These are phyloP conservation scores for Coemansia sp. DNA, from an alignment of 192 early-diverging fungal genomes.

Conservation along the genomic window DNA sequence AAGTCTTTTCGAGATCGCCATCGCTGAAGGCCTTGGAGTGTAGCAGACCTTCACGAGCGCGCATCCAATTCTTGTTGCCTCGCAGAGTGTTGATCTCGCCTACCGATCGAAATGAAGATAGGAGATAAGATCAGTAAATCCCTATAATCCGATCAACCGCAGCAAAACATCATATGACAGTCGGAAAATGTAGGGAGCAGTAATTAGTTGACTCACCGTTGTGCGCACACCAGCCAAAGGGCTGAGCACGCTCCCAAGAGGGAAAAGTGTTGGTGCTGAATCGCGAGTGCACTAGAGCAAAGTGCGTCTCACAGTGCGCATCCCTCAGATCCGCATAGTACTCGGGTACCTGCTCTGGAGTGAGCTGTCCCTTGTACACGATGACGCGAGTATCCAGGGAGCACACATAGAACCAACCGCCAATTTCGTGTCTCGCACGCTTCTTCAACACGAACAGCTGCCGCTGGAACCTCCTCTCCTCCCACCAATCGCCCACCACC, in stretches of 20 bases:
- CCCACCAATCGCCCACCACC: constrained; percentile 56
- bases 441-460: constrained; percentile 90
- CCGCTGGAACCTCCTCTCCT: constrained; percentile 66
- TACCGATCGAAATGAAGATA: constrained; percentile 20
- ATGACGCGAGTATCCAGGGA: constrained; percentile 92
- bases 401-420: constrained; percentile 96
- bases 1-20: constrained; percentile 71
- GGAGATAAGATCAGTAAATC: not conserved
- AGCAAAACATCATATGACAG: not conserved
- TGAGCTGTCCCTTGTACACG: constrained; percentile 96
- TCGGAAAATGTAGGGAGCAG: not conserved
- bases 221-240: constrained; percentile 97
- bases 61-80: constrained; percentile 99
- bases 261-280: constrained; percentile 99
- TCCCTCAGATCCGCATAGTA: constrained; percentile 92
- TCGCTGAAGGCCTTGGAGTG: constrained; percentile 73
- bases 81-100: constrained; percentile 98
- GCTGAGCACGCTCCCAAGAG: constrained; percentile 98
- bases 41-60: constrained; percentile 94
- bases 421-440: constrained; percentile 80
- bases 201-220: constrained; percentile 66
- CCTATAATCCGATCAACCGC: not conserved
- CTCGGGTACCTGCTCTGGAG: constrained; percentile 89
- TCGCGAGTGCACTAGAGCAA: constrained; percentile 96
- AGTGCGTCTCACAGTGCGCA: constrained; percentile 79